Evolutionary conservation across 164 flowering plant species (phyloP), one percentile per base, ranked within the genome.

Genomic region (Nelumbo lutea): DNA sequence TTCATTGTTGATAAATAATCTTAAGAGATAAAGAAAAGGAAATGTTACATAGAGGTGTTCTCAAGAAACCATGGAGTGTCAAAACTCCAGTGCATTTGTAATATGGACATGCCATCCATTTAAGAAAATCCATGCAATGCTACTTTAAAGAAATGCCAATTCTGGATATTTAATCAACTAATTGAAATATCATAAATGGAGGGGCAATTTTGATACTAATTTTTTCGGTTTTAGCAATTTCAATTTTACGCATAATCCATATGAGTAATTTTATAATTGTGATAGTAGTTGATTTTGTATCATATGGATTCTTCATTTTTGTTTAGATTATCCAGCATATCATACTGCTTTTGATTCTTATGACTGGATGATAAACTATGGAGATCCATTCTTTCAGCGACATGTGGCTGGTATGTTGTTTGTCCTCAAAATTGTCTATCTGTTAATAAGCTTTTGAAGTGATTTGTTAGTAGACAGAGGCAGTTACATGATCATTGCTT

Each of bases 301-400:
- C 41, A 42, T 65, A 9, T 15, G 57, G 48, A 40, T 6, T 69
- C n/a, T 62, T 5, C 9, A 2, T 66, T 42, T 7, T 73, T 48
- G 11, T 73, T 43, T 88, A 95, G 99, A 90, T 82, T 93, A 83
- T 80, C 97, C 97, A 58, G 98, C 89, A 65, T 95, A 95, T 72
- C 99, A 95, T 77, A 92, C 98, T 55, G 97, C 93, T 63, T 92
- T 82, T 75, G 99, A 95, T 67, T 76, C 97, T 63, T 95, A 81
- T 71, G 79, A 80, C 52, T 95, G 98, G 98, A 90, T 95, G 89
- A 67, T 62, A 70, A 79, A 70, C 51, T 59, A 76, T 66, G 98
- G 90, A 56, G 99, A 95, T 81, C 99, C 97, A 40, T 73, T 73
- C 59, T 95, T 95, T 79, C 93, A 83, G 41, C 96, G 98, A 45